Evolutionary conservation across 345 rosid species (phyloP).

Genomic region (Lumnitzera racemosa): DNA sequence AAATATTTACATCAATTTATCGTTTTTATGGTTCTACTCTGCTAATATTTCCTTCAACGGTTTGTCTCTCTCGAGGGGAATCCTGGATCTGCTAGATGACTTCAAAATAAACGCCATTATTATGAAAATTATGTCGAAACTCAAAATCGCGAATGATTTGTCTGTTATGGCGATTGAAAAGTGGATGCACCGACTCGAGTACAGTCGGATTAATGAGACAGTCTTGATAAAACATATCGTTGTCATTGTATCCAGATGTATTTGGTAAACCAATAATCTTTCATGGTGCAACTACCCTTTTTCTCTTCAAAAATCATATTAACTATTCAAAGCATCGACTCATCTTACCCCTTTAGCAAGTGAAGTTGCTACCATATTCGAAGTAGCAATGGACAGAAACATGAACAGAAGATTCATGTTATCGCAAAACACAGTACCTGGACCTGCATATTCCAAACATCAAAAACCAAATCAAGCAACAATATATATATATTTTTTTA

Average conservation of each 20-base stretch:
- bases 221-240: neutral
- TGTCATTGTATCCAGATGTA: neutral
- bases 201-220: no score
- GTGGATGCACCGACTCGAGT: no score
- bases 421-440: constrained; percentile 87
- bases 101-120: no score
- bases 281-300: neutral
- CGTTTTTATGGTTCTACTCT: no score
- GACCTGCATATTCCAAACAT: constrained; percentile 46
- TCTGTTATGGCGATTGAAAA: no score
- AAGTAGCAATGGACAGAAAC: constrained; percentile 90
- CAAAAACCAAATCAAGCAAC: neutral
- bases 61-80: no score
- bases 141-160: no score
- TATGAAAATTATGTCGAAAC: no score
- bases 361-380: constrained; percentile 91
- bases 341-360: constrained; percentile 67
- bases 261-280: neutral
- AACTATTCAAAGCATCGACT: neutral
- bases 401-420: constrained; percentile 65
- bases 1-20: no score
- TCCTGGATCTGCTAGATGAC: no score
- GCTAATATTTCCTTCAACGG: no score
- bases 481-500: neutral
- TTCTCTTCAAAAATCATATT: neutral